Conservation (phyloP, 345 rosid species). For the Acer saccharum region DNA sequence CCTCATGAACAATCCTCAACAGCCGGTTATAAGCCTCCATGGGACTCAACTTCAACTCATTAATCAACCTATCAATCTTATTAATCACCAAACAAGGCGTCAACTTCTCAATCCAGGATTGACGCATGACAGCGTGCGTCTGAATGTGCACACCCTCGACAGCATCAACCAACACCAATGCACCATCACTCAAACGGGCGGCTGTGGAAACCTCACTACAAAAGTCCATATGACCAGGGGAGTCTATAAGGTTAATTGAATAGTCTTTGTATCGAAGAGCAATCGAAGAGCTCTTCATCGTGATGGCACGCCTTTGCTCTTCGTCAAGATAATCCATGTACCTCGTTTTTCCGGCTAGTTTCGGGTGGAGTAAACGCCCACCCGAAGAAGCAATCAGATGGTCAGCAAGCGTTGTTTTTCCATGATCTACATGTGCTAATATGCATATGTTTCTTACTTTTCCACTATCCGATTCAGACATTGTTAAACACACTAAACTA, state of each 20-base stretch:
- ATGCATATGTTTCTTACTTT: slow-evolving; percentile 82
- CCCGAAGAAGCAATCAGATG: slow-evolving; percentile 86
- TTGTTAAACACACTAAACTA: slow-evolving; percentile 6
- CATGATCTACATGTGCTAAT: slow-evolving; percentile 95
- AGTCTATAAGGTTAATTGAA: slow-evolving; percentile 76
- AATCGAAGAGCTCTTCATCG: slow-evolving; percentile 96
- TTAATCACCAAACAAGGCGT: slow-evolving; percentile 93
- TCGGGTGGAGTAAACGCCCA: slow-evolving; percentile 77
- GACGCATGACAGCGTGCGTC: slow-evolving; percentile 89
- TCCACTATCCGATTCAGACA: slow-evolving; percentile 49
- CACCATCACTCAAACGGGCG: slow-evolving; percentile 90
- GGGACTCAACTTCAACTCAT: slow-evolving; percentile 79
- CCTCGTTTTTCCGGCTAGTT: slow-evolving; percentile 81
- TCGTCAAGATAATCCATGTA: slow-evolving; percentile 93
- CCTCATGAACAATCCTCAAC: slow-evolving; percentile 90
- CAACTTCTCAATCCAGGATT: slow-evolving; percentile 90
- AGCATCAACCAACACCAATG: slow-evolving; percentile 89
- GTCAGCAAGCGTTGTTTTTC: slow-evolving; percentile 93
- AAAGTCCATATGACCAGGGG: slow-evolving; percentile 98
- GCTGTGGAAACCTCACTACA: slow-evolving; percentile 96
- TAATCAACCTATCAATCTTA: slow-evolving; percentile 90
- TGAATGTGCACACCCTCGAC: slow-evolving; percentile 96
- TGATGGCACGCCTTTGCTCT: slow-evolving; percentile 95
- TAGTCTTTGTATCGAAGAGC: slow-evolving; percentile 58
- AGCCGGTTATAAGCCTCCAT: slow-evolving; percentile 81